Percentiles rank a stretch among this genome's conserved stretches.
These are phyloP conservation scores for Cucumis cinereus DNA, from an alignment of 306 rosid genomes.

Conservation along the genomic window DNA sequence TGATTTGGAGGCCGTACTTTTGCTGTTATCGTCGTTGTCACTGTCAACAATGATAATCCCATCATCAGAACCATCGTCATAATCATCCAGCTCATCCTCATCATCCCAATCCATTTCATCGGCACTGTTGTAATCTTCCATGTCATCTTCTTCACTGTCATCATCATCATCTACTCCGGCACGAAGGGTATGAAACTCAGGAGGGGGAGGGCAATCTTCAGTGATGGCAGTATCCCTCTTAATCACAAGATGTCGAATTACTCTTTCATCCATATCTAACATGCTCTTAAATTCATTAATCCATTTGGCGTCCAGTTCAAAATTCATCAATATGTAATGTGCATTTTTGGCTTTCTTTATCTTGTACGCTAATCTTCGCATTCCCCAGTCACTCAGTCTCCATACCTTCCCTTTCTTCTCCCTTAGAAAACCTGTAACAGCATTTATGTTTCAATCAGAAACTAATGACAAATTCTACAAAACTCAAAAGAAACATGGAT, in stretches of 20 bases:
- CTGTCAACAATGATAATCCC: conserved; percentile 17
- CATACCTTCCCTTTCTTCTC: conserved; percentile 85
- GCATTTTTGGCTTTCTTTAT: conserved; percentile 70
- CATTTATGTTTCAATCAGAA: conserved; percentile 8
- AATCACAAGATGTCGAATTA: conserved; percentile 74
- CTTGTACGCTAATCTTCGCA: conserved; percentile 73
- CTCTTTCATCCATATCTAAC: conserved; percentile 80
- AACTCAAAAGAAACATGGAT: background rate
- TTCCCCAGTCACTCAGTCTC: conserved; percentile 90
- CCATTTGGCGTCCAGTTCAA: conserved; percentile 75
- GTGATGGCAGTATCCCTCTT: conserved; percentile 77
- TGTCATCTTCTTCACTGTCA: conserved; percentile 26
- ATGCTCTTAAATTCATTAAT: conserved; percentile 73
- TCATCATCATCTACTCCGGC: conserved; percentile 33
- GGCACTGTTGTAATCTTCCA: conserved; percentile 19
- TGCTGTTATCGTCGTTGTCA: conserved; percentile 2
- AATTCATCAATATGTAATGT: conserved; percentile 72
- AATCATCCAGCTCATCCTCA: conserved; percentile 19
- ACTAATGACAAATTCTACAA: background rate
- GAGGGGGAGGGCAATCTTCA: conserved; percentile 92
- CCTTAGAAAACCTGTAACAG: conserved; percentile 56
- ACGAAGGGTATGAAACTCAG: conserved; percentile 35
- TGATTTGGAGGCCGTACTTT: conserved; percentile 10
- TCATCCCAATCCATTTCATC: conserved; percentile 20
- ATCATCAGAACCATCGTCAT: conserved; percentile 18